These are phyloP conservation scores for Berkeleyomyces basicola DNA, from an alignment of 2,329 filamentous ascomycete genomes.

Conservation along the genomic window DNA sequence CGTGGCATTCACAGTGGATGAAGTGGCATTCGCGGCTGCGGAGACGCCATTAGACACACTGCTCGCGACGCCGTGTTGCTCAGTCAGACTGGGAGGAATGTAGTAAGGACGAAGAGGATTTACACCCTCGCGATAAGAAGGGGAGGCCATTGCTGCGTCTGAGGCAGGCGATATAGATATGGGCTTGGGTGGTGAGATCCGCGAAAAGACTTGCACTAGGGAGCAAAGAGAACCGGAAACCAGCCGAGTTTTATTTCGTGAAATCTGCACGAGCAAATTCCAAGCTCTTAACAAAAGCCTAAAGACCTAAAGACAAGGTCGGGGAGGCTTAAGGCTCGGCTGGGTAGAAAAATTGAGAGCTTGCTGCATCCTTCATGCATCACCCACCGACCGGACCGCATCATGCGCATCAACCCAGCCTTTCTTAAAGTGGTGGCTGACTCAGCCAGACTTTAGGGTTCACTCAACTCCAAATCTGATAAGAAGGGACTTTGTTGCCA, in stretches of 20 bases:
- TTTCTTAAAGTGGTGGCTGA: conserved; percentile 11
- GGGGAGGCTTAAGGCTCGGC: conserved; percentile 10
- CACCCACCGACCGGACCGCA: conserved; percentile 5
- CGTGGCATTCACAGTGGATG: conserved; percentile 20
- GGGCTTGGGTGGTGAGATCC: neutral
- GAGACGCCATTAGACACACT: conserved; percentile 19
- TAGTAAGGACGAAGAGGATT: conserved; percentile 58
- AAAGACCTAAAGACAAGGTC: conserved; percentile 8
- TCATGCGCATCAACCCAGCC: conserved; percentile 7
- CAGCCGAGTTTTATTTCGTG: neutral
- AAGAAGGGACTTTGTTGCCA: neutral
- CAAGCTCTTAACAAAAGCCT: conserved; percentile 5
- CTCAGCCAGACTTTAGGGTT: conserved; percentile 4
- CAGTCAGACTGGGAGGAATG: conserved; percentile 41
- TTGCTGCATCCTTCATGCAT: conserved; percentile 9
- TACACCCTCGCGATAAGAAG: conserved; percentile 32
- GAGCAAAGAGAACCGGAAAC: neutral
- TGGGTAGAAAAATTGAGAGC: conserved; percentile 14
- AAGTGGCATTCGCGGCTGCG: conserved; percentile 29
- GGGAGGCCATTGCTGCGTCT: conserved; percentile 15
- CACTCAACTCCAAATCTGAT: neutral
- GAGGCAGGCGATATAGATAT: neutral
- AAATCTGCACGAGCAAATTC: neutral
- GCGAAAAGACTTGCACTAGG: neutral
- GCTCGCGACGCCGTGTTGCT: conserved; percentile 22